Evolutionary conservation across 83 land plant genomes (phyloP), one percentile per base, ranked within the genome.

Genomic region (Larix sibirica): DNA sequence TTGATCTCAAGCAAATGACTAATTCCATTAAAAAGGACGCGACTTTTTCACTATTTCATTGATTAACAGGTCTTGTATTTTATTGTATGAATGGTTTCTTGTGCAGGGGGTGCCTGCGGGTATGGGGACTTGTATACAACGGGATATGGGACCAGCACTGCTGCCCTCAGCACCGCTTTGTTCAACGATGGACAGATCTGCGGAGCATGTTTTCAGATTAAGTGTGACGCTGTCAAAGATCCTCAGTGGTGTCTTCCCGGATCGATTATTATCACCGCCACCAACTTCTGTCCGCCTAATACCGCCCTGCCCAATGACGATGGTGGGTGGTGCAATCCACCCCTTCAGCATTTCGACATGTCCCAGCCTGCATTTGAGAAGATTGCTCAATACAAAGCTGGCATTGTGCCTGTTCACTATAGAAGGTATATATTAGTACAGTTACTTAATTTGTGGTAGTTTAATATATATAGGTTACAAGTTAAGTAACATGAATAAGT

Each of bases 111-210:
- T 59, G 84, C 84, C 1, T 83, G 84, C 23, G 84, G 84, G 1
- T 83, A 77, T 62, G 84, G 84, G 20, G 38, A 75, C 6, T 24
- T 82, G 80, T 75, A 75, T 59, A 50, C 18, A 6, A 33, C 14
- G 62, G 84, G 84, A 17, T 82, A 75, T 82, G 84, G 84, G 10
- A 82, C 80, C 21, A 82, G 28, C 0, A 83, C 84, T 61, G 84
- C 84, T 0, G 84, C 84, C 21, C 61, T 83, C 26, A 83, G 84
- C 59, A 83, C 66, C 16, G 84, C 69, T 9, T 24, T 83, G 70
- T 83, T 77, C 38, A 78, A 83, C 33, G 31, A 78, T 36, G 84
- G 73, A 0, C 81, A 66, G 0, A 9, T 65, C n/a, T 83, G 84
- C 20, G 84, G 84, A 28, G 67, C 79, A n/a, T 83, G 84, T 47